A percentile compares a stretch with the other conserved stretches of the same genome.
Evolutionary conservation across 345 rosid genomes (phyloP).

Genomic region (Citrus mangshanensis): DNA sequence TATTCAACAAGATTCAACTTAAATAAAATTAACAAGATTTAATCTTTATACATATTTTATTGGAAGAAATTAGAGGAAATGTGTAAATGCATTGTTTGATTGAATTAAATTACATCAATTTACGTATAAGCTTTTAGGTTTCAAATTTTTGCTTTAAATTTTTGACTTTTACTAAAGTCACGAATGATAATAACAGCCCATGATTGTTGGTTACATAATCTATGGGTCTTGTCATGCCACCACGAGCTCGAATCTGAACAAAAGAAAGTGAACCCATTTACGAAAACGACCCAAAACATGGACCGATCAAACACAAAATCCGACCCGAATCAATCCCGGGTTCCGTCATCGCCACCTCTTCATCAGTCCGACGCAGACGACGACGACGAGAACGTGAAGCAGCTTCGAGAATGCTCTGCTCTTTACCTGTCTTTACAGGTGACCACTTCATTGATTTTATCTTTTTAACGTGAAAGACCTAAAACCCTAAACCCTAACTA

Average conservation of each 20-base stretch:
- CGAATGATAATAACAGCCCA: neutral
- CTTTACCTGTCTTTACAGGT: slow-evolving; percentile 77
- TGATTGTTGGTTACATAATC: neutral
- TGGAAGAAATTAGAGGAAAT: too few species aligned
- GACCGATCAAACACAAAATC: slow-evolving; percentile 4
- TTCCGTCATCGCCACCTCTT: slow-evolving; percentile 17
- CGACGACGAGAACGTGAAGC: slow-evolving; percentile 87
- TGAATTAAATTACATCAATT: too few species aligned
- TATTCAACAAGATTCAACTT: too few species aligned
- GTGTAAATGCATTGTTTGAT: too few species aligned
- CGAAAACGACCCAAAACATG: slow-evolving; percentile 6
- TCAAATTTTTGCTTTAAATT: neutral
- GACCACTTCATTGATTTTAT: neutral
- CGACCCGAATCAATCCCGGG: neutral
- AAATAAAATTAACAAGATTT: too few species aligned
- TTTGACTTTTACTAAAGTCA: neutral
- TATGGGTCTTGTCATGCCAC: neutral
- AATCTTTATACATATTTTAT: too few species aligned
- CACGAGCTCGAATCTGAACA: neutral
- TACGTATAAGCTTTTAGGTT: neutral
- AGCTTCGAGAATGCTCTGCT: slow-evolving; percentile 75
- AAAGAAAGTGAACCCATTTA: neutral
- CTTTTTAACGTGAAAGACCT: neutral
- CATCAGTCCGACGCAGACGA: slow-evolving; percentile 76
- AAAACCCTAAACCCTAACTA: slow-evolving; percentile 16